Evolutionary conservation across 805 yeast genomes (phyloP).

Genomic region (Kregervanrija pseudodelftensis): DNA sequence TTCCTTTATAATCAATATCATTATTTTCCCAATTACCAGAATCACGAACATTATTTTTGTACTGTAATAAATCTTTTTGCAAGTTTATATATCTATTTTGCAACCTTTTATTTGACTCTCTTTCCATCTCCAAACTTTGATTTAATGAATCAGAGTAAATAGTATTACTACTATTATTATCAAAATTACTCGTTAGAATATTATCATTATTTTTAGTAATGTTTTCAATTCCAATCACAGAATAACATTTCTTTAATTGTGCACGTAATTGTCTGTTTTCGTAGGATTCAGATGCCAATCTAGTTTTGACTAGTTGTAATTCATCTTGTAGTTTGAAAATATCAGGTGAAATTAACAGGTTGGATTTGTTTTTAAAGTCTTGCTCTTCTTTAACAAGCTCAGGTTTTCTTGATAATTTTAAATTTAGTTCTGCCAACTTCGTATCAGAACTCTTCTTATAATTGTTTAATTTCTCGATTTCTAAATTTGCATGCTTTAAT

Average conservation of each 20-base stretch:
- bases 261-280: conserved; percentile 45
- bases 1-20: conserved; percentile 32
- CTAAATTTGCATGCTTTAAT: conserved; percentile 23
- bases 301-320: conserved; percentile 49
- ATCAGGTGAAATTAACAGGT: conserved; percentile 7
- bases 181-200: conserved; percentile 4
- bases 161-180: no score
- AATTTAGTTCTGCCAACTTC: conserved; percentile 25
- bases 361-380: conserved; percentile 1
- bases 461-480: conserved; percentile 28
- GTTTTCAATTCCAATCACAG: conserved; percentile 12
- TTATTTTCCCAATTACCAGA: conserved; percentile 26
- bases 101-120: conserved; percentile 25
- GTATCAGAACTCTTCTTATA: conserved; percentile 26
- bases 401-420: conserved; percentile 23
- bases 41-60: conserved; percentile 23
- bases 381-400: conserved; percentile 7
- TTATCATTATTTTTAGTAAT: background rate
- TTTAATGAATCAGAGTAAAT: conserved; percentile 1
- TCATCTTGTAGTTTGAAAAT: conserved; percentile 40
- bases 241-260: conserved; percentile 28
- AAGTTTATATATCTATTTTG: conserved; percentile 27
- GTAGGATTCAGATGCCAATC: conserved; percentile 58
- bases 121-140: conserved; percentile 20
- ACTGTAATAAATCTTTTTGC: conserved; percentile 29